These are phyloP conservation scores for Pharus latifolius DNA, from an alignment of 176 grass and related monocot genomes.

Conservation along the genomic window DNA sequence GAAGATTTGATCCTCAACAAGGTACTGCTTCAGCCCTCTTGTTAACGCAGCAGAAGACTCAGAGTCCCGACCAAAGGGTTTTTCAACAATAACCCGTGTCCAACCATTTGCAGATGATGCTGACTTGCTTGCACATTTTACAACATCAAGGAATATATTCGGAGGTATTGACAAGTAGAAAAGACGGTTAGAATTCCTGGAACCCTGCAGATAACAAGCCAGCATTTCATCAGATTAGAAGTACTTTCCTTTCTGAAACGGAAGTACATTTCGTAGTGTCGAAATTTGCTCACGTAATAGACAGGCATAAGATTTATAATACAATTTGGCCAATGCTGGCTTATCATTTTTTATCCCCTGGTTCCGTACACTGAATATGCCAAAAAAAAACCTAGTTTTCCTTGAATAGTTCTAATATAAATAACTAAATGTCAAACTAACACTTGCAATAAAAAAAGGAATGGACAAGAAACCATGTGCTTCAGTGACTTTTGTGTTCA, in stretches of 20 bases:
- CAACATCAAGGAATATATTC: constrained; percentile 96
- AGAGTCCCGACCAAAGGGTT: constrained; percentile 79
- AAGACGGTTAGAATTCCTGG: constrained; percentile 68
- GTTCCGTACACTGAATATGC: neutral
- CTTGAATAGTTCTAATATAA: too few species aligned
- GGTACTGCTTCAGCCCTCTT: constrained; percentile 74
- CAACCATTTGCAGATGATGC: constrained; percentile 73
- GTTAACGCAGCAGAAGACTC: constrained; percentile 93
- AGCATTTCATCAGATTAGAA: neutral
- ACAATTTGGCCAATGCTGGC: neutral
- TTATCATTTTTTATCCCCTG: neutral
- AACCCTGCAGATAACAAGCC: constrained; percentile 45
- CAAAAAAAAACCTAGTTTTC: too few species aligned
- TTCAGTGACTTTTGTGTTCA: too few species aligned
- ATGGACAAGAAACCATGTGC: neutral
- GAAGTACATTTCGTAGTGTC: neutral
- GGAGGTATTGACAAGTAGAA: constrained; percentile 95
- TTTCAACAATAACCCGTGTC: constrained; percentile 97
- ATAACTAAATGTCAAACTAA: too few species aligned
- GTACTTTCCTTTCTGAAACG: neutral
- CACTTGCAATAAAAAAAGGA: neutral
- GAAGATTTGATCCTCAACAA: constrained; percentile 96
- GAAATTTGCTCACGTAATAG: neutral
- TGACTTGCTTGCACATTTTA: constrained; percentile 87
- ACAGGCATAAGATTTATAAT: neutral